Percentiles rank a stretch among this genome's conserved stretches.
Evolutionary conservation across 164 flowering plant species (phyloP).

Genomic region (Echeveria elegans): DNA sequence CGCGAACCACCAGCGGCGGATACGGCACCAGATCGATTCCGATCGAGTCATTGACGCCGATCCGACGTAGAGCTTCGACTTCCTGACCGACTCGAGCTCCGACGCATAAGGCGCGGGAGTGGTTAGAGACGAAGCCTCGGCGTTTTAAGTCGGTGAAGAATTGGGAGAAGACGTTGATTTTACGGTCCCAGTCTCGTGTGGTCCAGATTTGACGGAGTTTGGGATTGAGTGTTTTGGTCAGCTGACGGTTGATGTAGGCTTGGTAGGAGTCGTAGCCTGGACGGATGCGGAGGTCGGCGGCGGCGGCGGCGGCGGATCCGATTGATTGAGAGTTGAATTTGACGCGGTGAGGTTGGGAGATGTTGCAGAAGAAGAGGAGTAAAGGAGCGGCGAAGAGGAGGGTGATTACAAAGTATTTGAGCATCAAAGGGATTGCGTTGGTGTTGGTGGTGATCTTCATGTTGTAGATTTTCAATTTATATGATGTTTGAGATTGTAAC

Average conservation of each 20-base stretch:
- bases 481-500: no score
- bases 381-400: slow-evolving; percentile 25
- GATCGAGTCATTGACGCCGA: slow-evolving; percentile 61
- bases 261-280: slow-evolving; percentile 67
- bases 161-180: slow-evolving; percentile 46
- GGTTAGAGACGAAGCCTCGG: slow-evolving; percentile 26
- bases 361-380: slow-evolving; percentile 21
- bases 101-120: slow-evolving; percentile 55
- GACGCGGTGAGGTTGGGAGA: slow-evolving; percentile 2
- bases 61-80: slow-evolving; percentile 52
- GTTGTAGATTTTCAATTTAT: neutral
- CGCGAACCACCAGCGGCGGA: slow-evolving; percentile 66
- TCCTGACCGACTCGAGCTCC: slow-evolving; percentile 91
- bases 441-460: neutral
- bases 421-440: slow-evolving; percentile 11
- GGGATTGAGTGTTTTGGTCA: slow-evolving; percentile 76
- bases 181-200: slow-evolving; percentile 82
- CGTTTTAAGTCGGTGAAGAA: slow-evolving; percentile 44
- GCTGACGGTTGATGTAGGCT: slow-evolving; percentile 55
- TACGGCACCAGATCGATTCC: slow-evolving; percentile 82
- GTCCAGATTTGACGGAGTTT: slow-evolving; percentile 61
- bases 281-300: slow-evolving; percentile 52
- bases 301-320: no score
- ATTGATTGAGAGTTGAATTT: neutral
- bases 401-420: no score